Percentiles rank a stretch among this genome's conserved stretches.
Evolutionary conservation across 352 stramenopile species (phyloP).

Genomic region (Saprolegnia parasitica): DNA sequence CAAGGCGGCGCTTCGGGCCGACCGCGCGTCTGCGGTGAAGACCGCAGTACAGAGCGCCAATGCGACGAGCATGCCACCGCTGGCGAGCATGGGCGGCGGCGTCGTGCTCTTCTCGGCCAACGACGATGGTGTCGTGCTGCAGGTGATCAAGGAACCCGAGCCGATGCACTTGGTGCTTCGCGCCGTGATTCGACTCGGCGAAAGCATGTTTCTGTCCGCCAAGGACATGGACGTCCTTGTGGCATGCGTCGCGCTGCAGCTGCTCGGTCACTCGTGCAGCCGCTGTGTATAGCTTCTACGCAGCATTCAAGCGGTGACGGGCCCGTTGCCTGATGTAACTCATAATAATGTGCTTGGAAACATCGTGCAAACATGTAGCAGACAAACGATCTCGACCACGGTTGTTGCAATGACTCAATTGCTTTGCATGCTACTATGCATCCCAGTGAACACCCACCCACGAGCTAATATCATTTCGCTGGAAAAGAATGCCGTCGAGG

Average conservation of each 20-base stretch:
- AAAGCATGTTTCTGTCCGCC: conserved; percentile 11
- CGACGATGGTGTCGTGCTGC: not conserved
- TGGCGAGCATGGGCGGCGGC: conserved; percentile 20
- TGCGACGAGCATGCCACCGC: not conserved
- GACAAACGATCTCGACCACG: no score
- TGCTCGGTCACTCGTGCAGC: conserved; percentile 1
- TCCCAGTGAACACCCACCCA: no score
- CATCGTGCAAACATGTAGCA: no score
- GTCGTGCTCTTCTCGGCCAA: not conserved
- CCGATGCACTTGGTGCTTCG: conserved; percentile 15
- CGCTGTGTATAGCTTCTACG: not conserved
- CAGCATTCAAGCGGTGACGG: no score
- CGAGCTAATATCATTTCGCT: no score
- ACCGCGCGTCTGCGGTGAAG: not conserved
- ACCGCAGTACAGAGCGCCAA: not conserved
- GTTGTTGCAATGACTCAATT: no score
- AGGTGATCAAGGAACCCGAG: conserved; percentile 25
- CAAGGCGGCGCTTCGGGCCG: not conserved
- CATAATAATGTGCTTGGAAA: no score
- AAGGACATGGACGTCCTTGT: conserved; percentile 18
- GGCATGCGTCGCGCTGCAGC: conserved; percentile 3
- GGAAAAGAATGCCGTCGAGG: no score
- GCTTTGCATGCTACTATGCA: no score
- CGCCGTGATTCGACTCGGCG: conserved; percentile 20
- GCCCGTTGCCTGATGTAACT: no score